Conservation (phyloP, 768 basidiomycete species). For the Sporobolomyces pararoseus region DNA sequence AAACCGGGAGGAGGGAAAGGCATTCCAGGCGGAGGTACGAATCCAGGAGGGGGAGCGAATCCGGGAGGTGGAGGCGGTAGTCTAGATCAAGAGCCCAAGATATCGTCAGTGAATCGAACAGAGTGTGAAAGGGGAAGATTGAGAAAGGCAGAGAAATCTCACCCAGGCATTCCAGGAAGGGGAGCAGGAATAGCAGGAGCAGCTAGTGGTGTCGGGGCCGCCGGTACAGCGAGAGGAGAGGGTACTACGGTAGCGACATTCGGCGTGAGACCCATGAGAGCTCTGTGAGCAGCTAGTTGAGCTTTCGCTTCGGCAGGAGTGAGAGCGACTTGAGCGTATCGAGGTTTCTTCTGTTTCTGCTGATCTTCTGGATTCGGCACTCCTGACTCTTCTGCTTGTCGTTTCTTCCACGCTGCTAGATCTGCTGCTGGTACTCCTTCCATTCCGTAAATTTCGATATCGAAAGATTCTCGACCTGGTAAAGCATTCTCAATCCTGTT, state of each 20-base stretch:
- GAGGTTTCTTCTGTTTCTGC: slow-evolving; percentile 66
- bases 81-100: no score
- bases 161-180: slow-evolving; percentile 23
- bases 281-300: slow-evolving; percentile 83
- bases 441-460: slow-evolving; percentile 99
- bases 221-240: slow-evolving; percentile 46
- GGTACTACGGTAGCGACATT: slow-evolving; percentile 50
- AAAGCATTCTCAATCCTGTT: slow-evolving; percentile 92
- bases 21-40: slow-evolving; percentile 45
- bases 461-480: slow-evolving; percentile 93
- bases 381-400: slow-evolving; percentile 90
- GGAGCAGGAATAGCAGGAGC: not conserved
- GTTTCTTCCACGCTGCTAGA: slow-evolving; percentile 89
- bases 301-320: slow-evolving; percentile 78
- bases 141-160: not conserved
- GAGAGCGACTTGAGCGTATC: slow-evolving; percentile 65
- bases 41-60: no score
- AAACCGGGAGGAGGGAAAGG: slow-evolving; percentile 51
- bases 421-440: slow-evolving; percentile 93
- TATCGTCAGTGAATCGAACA: no score
- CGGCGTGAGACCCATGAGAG: slow-evolving; percentile 61
- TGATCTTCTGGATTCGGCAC: slow-evolving; percentile 55
- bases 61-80: slow-evolving; percentile 39
- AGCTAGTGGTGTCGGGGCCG: slow-evolving; percentile 40
- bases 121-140: no score